Conservation (phyloP, 768 basidiomycete species). For the Scleroderma bovista region DNA sequence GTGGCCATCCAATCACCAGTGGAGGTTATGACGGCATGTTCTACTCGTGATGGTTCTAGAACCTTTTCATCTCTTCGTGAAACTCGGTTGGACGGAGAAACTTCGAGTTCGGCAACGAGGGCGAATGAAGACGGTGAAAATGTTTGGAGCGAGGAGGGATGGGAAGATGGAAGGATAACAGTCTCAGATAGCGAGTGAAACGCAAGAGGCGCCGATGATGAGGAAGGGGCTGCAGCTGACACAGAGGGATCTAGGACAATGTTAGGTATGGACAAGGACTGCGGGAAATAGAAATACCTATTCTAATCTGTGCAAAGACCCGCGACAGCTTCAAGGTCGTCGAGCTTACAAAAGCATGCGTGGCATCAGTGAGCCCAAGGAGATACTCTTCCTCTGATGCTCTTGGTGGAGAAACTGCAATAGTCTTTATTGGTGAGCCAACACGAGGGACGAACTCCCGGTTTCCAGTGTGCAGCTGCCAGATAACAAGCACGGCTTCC, state of each 20-base stretch:
- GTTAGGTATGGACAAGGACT: neutral
- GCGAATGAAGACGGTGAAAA: conserved; percentile 71
- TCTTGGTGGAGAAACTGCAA: conserved; percentile 51
- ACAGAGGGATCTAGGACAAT: conserved; percentile 31
- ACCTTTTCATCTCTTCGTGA: conserved; percentile 74
- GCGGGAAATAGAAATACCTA: conserved; percentile 44
- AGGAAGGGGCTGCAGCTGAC: conserved; percentile 31
- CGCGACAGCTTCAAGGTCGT: conserved; percentile 66
- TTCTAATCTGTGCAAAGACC: conserved; percentile 70
- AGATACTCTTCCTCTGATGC: conserved; percentile 79
- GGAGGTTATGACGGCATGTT: conserved; percentile 57
- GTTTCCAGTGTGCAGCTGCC: conserved; percentile 87
- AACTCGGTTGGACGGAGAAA: conserved; percentile 89
- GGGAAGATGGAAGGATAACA: conserved; percentile 86
- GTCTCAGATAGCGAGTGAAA: conserved; percentile 69
- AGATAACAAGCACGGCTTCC: conserved; percentile 93
- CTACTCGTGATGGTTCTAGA: conserved; percentile 72
- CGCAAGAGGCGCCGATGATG: conserved; percentile 58
- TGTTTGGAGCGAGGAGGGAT: conserved; percentile 91
- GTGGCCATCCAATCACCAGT: conserved; percentile 92
- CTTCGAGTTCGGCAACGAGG: conserved; percentile 81
- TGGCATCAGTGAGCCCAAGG: conserved; percentile 76
- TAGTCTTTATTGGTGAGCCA: conserved; percentile 75
- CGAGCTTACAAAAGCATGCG: conserved; percentile 68
- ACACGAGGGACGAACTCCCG: conserved; percentile 91